Evolutionary conservation across 129 eudicot species (phyloP).

Genomic region (Kitagawia praeruptora): DNA sequence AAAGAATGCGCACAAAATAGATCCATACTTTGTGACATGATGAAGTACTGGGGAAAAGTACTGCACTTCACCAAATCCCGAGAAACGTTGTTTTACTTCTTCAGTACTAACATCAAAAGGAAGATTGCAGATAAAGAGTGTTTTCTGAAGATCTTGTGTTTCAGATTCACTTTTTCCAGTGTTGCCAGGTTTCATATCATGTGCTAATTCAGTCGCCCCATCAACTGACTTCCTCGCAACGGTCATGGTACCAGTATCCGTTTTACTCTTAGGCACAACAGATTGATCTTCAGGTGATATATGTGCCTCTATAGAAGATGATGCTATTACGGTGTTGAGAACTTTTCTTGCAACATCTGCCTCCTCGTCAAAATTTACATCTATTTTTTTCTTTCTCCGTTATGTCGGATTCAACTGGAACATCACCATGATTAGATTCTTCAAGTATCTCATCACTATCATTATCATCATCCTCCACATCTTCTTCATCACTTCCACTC

Average conservation of each 20-base stretch:
- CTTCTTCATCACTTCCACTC: constrained; percentile 34
- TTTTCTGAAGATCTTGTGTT: constrained; percentile 52
- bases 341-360: constrained; percentile 70
- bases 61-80: constrained; percentile 76
- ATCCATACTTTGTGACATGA: constrained; percentile 65
- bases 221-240: constrained; percentile 21
- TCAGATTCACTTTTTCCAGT: constrained; percentile 20
- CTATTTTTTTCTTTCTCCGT: constrained; percentile 24
- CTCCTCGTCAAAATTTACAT: constrained; percentile 60
- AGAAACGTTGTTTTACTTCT: constrained; percentile 79
- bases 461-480: constrained; percentile 39
- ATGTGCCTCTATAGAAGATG: constrained; percentile 26
- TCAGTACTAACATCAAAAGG: constrained; percentile 68
- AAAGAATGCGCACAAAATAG: neutral
- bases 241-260: constrained; percentile 22
- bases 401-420: constrained; percentile 33
- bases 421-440: constrained; percentile 29
- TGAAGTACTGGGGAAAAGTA: constrained; percentile 83
- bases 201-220: constrained; percentile 11
- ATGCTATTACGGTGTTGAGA: constrained; percentile 47
- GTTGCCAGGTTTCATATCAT: constrained; percentile 20
- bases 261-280: constrained; percentile 16
- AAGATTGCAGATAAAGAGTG: constrained; percentile 72
- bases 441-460: constrained; percentile 21
- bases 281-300: constrained; percentile 20